Conservation (phyloP, 2,329 filamentous ascomycete species). For the Alternaria triticina region DNA sequence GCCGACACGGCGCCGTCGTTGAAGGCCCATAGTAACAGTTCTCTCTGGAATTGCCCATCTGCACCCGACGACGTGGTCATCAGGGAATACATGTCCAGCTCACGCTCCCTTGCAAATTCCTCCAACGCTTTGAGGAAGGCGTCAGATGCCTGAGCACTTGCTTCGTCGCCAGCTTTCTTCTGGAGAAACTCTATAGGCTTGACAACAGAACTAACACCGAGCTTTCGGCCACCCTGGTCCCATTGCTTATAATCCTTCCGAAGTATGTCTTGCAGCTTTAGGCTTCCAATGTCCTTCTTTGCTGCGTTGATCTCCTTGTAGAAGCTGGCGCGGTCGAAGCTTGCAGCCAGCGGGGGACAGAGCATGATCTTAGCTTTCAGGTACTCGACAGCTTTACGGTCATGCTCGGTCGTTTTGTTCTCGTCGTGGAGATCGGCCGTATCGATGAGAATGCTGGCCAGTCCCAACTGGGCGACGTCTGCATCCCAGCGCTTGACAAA, state of each 20-base stretch:
- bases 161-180: constrained; percentile 57
- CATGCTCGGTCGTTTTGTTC: constrained; percentile 69
- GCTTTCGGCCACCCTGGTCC: constrained; percentile 57
- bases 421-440: constrained; percentile 66
- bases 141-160: constrained; percentile 24
- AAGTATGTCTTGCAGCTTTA: constrained; percentile 71
- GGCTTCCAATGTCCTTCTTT: constrained; percentile 69
- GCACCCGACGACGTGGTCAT: constrained; percentile 70
- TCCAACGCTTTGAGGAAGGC: constrained; percentile 59
- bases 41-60: constrained; percentile 64
- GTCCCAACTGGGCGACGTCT: constrained; percentile 69
- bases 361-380: constrained; percentile 63
- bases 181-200: constrained; percentile 68
- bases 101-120: constrained; percentile 62
- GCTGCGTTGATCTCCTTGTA: constrained; percentile 66
- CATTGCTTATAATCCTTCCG: constrained; percentile 88
- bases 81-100: constrained; percentile 68
- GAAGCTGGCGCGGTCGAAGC: constrained; percentile 63
- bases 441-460: constrained; percentile 77
- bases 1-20: constrained; percentile 58
- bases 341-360: constrained; percentile 39
- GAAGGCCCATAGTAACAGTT: constrained; percentile 72
- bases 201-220: constrained; percentile 73
- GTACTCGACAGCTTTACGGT: constrained; percentile 64
- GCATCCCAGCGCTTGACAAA: constrained; percentile 56